Evolutionary conservation across 2,329 filamentous ascomycete species (phyloP), one percentile per base, ranked within the genome.

Genomic region (Aspergillus transmontanensis): DNA sequence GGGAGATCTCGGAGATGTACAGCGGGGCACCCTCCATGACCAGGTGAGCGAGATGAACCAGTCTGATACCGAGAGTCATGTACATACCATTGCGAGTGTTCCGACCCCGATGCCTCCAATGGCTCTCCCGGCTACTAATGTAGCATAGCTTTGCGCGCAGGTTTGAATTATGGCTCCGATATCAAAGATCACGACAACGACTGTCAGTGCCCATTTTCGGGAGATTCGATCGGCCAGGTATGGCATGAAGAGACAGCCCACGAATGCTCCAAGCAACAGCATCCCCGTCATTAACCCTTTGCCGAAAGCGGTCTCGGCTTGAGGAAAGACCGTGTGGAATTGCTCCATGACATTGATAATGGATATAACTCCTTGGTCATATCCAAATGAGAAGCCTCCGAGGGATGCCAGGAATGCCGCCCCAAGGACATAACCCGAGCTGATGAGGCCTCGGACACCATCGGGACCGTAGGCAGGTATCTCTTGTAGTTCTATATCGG

Each of bases 291-390:
- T 81, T 67, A 80, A 79, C 4, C 80, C 76, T 51, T 71, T 78
- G 57, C 73, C 72, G 66, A 80, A 80, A 0, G 71, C 73, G 6
- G 71, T 72, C 6, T 73, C 72, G 19, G 78, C 71, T 23, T 73
- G 65, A 9, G 78, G 76, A 62, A 79, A 82, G 1, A 66, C 67
- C 0, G 72, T 59, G 28, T 81, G 75, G 63, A 84, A 84, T 57
- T 82, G 79, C 0, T 74, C 70, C 79, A 83, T 82, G 19, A 80
- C 76, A 11, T 81, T 75, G 63, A 83, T 81, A 53, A 83, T 72
- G 3, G 72, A 77, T 57, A 80, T 79, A 30, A 82, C 79, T 28
- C 80, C 79, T 65, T 83, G 81, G 61, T 80, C 81, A 60, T 79
- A 80, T 34, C 78, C 79, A 64, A 80, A 80, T 1, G 77, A 75